phyloP scores from a whole-genome alignment of 805 yeast species.

The Ogataea siamensis region DNA sequence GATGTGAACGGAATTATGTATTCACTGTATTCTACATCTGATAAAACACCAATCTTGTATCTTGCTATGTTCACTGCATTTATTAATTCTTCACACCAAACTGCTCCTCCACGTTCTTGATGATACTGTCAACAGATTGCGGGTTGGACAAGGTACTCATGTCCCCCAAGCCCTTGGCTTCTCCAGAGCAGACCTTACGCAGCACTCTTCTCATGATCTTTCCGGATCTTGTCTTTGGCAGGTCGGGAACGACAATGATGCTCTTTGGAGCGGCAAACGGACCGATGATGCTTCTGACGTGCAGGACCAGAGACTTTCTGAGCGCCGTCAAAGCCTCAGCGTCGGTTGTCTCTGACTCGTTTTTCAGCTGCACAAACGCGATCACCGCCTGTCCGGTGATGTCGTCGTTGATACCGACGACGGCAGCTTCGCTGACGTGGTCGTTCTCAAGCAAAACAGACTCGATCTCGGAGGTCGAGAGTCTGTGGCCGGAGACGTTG shows the following conservation, averaged over 20 bases:
- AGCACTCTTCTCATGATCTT: constrained; percentile 98
- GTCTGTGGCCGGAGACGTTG: constrained; percentile 95
- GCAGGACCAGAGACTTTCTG: constrained; percentile 74
- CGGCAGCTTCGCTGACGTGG: constrained; percentile 92
- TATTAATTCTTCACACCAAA: constrained; percentile 36
- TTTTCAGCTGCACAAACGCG: constrained; percentile 87
- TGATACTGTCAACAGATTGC: constrained; percentile 72
- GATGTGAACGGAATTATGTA: not conserved
- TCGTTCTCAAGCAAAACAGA: constrained; percentile 80
- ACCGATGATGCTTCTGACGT: constrained; percentile 90
- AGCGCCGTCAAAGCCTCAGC: constrained; percentile 49
- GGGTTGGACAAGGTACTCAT: constrained; percentile 87
- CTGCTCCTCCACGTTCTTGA: constrained; percentile 58
- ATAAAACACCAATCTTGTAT: too few species aligned
- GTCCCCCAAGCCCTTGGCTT: constrained; percentile 91
- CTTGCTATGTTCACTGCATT: constrained; percentile 4
- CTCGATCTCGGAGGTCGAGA: constrained; percentile 98
- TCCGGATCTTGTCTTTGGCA: constrained; percentile 98
- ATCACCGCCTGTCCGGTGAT: constrained; percentile 97
- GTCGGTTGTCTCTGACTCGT: constrained; percentile 39
- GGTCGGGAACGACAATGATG: constrained; percentile 75
- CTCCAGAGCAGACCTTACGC: constrained; percentile 89
- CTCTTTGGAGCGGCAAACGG: constrained; percentile 95
- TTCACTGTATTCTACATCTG: not conserved
- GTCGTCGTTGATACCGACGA: constrained; percentile 91